Percentiles rank a stretch among this genome's conserved stretches.
Evolutionary conservation across 2,329 filamentous ascomycete genomes (phyloP).

Genomic region (Spiromastix sp.): DNA sequence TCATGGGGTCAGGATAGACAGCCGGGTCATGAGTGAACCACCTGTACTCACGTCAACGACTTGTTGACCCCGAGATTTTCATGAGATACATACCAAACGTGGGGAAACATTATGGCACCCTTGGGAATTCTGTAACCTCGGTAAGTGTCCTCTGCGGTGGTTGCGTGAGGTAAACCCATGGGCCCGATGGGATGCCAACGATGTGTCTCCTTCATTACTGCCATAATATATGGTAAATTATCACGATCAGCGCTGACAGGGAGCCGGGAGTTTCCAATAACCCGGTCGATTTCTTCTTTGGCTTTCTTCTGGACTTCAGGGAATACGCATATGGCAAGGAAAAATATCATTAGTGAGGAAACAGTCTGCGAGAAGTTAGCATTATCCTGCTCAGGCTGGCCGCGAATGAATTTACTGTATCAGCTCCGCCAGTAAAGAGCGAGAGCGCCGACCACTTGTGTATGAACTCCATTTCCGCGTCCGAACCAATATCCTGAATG

Average conservation of each 20-base stretch:
- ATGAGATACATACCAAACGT: constrained; percentile 33
- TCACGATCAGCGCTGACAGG: constrained; percentile 28
- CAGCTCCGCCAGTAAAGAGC: too few relatives aligned
- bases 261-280: constrained; percentile 23
- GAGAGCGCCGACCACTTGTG: too few relatives aligned
- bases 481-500: too few relatives aligned
- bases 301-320: constrained; percentile 43
- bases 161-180: constrained; percentile 21
- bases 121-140: constrained; percentile 24
- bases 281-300: constrained; percentile 33
- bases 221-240: constrained; percentile 27
- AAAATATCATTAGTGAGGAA: constrained; percentile 25
- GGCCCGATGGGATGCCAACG: constrained; percentile 27
- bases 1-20: constrained; percentile 24
- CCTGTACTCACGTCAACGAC: too few relatives aligned
- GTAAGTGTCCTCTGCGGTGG: constrained; percentile 17
- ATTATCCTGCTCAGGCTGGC: too few relatives aligned
- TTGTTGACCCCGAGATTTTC: too few relatives aligned
- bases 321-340: constrained; percentile 44
- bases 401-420: too few relatives aligned
- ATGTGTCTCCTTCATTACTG: constrained; percentile 28
- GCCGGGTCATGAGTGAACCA: constrained; percentile 38
- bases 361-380: too few relatives aligned
- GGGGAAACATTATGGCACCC: constrained; percentile 24
- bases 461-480: too few relatives aligned